Conservation (phyloP, 371 early-diverging fungal species). For the Circinella minor region DNA sequence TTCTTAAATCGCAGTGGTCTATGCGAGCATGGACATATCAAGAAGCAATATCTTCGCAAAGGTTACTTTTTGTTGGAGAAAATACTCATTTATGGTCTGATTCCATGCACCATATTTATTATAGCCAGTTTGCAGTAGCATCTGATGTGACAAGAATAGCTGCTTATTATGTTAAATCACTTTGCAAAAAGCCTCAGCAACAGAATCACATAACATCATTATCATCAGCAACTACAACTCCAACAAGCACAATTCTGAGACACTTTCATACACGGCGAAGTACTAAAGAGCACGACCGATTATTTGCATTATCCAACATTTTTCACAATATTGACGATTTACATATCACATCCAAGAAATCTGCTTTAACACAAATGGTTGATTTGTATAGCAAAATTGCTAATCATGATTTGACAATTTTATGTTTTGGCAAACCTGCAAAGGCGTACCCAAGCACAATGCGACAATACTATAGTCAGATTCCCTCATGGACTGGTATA, state of each 20-base stretch:
- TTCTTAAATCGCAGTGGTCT: background rate
- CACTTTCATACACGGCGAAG: background rate
- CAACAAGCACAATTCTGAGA: background rate
- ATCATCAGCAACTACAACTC: too few relatives aligned
- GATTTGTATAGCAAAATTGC: background rate
- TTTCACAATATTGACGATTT: background rate
- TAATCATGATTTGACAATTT: background rate
- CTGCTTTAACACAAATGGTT: background rate
- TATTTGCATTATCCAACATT: background rate
- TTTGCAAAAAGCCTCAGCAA: background rate
- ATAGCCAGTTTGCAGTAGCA: background rate
- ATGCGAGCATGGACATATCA: constrained; percentile 7
- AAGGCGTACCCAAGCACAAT: background rate
- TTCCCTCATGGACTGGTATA: constrained; percentile 5
- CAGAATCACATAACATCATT: too few relatives aligned
- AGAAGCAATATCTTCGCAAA: background rate
- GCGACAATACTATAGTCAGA: background rate
- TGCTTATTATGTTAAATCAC: constrained; percentile 3
- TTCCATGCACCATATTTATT: background rate
- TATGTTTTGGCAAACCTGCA: background rate
- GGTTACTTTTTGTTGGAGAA: background rate
- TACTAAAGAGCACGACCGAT: background rate
- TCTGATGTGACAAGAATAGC: background rate
- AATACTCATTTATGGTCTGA: constrained; percentile 5
- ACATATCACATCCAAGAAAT: background rate